Evolutionary conservation across 1,139 yeast species (phyloP).

Genomic region (Scheffersomyces segobiensis): DNA sequence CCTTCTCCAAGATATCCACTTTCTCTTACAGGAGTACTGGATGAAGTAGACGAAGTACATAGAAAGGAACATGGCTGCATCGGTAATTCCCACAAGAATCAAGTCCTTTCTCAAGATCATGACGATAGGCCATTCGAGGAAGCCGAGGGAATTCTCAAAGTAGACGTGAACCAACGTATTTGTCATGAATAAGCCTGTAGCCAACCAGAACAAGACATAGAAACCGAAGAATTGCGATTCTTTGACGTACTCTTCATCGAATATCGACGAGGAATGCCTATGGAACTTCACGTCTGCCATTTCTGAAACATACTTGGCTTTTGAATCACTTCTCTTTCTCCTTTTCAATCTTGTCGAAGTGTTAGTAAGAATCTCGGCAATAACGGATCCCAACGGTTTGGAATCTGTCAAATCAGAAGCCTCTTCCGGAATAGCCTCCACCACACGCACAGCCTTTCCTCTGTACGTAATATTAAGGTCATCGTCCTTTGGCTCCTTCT

Average conservation of each 20-base stretch:
- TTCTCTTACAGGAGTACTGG: constrained; percentile 50
- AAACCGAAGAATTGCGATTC: constrained; percentile 59
- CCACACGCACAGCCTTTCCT: background rate
- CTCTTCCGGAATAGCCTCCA: background rate
- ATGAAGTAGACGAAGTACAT: constrained; percentile 57
- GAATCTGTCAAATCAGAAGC: background rate
- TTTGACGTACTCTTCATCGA: constrained; percentile 45
- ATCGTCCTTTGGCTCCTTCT: background rate
- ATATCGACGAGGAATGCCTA: constrained; percentile 44
- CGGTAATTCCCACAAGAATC: constrained; percentile 65
- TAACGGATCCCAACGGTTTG: background rate
- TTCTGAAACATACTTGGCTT: constrained; percentile 23
- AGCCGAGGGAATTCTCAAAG: constrained; percentile 18
- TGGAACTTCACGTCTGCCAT: constrained; percentile 48
- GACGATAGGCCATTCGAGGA: constrained; percentile 52
- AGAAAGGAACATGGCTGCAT: constrained; percentile 65
- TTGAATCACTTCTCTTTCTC: constrained; percentile 3
- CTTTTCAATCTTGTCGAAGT: constrained; percentile 4
- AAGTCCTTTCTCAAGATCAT: constrained; percentile 54
- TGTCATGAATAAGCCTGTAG: constrained; percentile 53
- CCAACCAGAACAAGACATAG: constrained; percentile 69
- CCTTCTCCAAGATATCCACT: constrained; percentile 53
- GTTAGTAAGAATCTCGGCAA: constrained; percentile 3
- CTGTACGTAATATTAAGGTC: background rate
- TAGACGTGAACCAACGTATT: constrained; percentile 49